Evolutionary conservation across 73 alveolate species (phyloP).

Genomic region (Tetrahymena malaccensis): DNA sequence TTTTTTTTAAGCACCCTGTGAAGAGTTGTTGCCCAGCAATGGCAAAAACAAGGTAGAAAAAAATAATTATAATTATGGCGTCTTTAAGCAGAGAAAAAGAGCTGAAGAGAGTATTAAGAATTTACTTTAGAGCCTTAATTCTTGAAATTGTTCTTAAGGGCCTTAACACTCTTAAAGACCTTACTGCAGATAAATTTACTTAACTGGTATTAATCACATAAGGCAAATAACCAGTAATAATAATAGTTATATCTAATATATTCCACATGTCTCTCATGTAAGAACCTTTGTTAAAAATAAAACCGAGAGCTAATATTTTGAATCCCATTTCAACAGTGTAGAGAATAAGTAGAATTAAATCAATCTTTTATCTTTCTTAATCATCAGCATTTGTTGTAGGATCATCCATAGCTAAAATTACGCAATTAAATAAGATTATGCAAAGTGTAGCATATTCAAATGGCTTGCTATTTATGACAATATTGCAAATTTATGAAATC

Average conservation of each 20-base stretch:
- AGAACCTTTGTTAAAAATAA: conserved; percentile 13
- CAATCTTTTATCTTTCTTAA: not conserved
- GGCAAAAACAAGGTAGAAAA: conserved; percentile 85
- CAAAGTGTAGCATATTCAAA: conserved; percentile 20
- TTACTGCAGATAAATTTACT: conserved; percentile 64
- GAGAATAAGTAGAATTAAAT: conserved; percentile 2
- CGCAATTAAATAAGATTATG: conserved; percentile 45
- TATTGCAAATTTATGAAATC: not conserved
- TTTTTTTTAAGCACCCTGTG: conserved; percentile 73
- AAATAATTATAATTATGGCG: conserved; percentile 71
- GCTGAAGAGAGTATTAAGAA: conserved; percentile 81
- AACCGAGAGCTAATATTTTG: conserved; percentile 41
- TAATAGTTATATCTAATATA: conserved; percentile 54
- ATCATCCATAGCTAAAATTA: conserved; percentile 73
- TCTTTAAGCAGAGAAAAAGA: conserved; percentile 85
- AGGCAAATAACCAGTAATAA: conserved; percentile 63
- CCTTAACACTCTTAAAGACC: conserved; percentile 93
- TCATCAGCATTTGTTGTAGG: conserved; percentile 46
- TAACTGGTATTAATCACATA: conserved; percentile 40
- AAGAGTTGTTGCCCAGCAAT: conserved; percentile 90
- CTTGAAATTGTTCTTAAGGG: conserved; percentile 94
- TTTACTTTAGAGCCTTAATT: conserved; percentile 83
- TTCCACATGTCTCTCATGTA: conserved; percentile 74
- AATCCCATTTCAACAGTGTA: conserved; percentile 44
- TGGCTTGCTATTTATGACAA: not conserved